A percentile compares a stretch with the other conserved stretches of the same genome.
These are phyloP conservation scores for Nidularia pulvinata DNA, from an alignment of 768 basidiomycete genomes.

Conservation along the genomic window DNA sequence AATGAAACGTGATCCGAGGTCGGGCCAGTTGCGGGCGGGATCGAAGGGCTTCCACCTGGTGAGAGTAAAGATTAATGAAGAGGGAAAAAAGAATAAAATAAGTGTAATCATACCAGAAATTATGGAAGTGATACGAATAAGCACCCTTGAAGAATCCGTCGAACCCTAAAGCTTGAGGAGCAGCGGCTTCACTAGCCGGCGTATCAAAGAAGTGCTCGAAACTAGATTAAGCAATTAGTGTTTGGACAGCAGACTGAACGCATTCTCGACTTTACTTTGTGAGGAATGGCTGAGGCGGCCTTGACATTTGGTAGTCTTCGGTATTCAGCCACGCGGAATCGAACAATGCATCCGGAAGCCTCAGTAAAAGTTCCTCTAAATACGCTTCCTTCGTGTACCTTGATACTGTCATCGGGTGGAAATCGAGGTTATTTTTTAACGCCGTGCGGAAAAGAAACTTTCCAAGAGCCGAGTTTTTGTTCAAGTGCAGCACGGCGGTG, in stretches of 20 bases:
- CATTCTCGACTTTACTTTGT: slow-evolving; percentile 59
- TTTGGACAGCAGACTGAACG: neutral
- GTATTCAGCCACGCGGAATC: slow-evolving; percentile 97
- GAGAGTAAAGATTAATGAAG: no score
- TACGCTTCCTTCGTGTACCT: slow-evolving; percentile 89
- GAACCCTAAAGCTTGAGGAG: slow-evolving; percentile 87
- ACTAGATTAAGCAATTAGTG: slow-evolving; percentile 33
- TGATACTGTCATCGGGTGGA: slow-evolving; percentile 96
- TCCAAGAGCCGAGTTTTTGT: slow-evolving; percentile 90
- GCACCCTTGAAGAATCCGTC: slow-evolving; percentile 97
- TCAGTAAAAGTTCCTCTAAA: slow-evolving; percentile 79
- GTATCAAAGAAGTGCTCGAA: slow-evolving; percentile 92
- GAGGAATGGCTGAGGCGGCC: slow-evolving; percentile 95
- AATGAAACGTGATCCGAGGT: slow-evolving; percentile 80
- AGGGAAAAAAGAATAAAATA: no score
- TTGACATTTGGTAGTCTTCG: slow-evolving; percentile 87
- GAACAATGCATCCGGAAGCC: slow-evolving; percentile 94
- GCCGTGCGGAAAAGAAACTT: slow-evolving; percentile 95
- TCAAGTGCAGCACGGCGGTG: slow-evolving; percentile 93
- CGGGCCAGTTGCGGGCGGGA: slow-evolving; percentile 91
- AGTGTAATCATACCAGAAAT: slow-evolving; percentile 88
- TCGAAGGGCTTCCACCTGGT: slow-evolving; percentile 97
- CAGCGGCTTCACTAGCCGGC: slow-evolving; percentile 69
- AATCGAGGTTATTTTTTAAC: slow-evolving; percentile 91
- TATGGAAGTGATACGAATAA: slow-evolving; percentile 96